Evolutionary conservation across 2,329 filamentous ascomycete species (phyloP), one percentile per base, ranked within the genome.

Genomic region (Epichloe amarillans): DNA sequence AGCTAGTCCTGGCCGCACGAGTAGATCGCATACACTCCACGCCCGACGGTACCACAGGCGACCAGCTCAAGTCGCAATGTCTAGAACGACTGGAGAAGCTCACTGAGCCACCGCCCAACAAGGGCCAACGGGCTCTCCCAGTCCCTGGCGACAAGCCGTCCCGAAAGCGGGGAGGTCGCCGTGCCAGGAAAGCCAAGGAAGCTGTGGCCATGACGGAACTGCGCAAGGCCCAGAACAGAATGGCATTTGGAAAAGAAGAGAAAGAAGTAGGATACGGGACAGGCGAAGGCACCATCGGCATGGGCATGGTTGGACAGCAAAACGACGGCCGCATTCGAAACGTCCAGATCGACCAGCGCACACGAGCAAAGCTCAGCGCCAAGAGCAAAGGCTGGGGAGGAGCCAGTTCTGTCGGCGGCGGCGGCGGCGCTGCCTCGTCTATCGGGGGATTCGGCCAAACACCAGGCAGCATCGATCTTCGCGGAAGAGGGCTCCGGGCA

Each of bases 311-410:
- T 55, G 93, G 93, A 1, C 83, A 88, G 61, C 74, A 82, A 56
- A 87, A 90, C 63, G 88, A 90, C 56, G 93, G 93, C n/a, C 82
- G 87, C 12, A 87, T 98, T 55, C 86, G 93, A 52, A 84, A 83
- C 36, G 76, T 87, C 47, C 90, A 96, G 68, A 85, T 98, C 62
- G 93, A 98, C 65, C 86, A 93, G 64, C 83, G 91, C 53, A 98
- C 93, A 4, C 82, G 88, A 52, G 93, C 93, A 43, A 96, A 95
- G 66, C 80, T 98, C 42, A 88, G 86, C 62, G 90, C 90, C 65
- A 96, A 95, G 72, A 94, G 91, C 69, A 90, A 94, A 61, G 93
- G 93, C 26, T 98, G 93, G 93, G 91, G 90, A 50, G 82, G 76
- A 43, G 76, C 80, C 67, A 83, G 83, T 37, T 74, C 79, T 3